Base-by-base conservation (phyloP, 2,329 filamentous ascomycete species). In the Diaporthe sp. region DNA sequence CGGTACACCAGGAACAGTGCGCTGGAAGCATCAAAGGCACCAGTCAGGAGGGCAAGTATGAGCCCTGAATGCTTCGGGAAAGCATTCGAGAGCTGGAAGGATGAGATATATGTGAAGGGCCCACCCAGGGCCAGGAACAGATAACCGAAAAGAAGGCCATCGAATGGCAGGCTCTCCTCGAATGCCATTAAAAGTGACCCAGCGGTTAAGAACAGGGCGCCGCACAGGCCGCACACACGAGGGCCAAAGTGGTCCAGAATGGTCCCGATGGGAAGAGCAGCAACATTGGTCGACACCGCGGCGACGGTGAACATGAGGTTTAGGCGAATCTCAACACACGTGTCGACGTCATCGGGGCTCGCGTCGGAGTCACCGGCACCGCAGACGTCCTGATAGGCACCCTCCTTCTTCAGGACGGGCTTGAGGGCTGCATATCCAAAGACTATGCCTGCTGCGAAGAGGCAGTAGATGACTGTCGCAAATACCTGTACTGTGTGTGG, bases 251-350 rank as follows among this genome's bases (percentile, higher is more conserved):
- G 89, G 84, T 98, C 96, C 31, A 98, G 90, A 60, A 98, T 93
- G 3, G 94, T 94, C 61, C 96, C 96, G 15, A 98, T 92, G 2
- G 95, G 94, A 9, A 98, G 88, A 17, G 96, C 95, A 55, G 92
- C 94, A 17, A 98, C 93, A 80, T 98, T 98, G 53, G 95, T 97
- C 9, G 91, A 94, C 13, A 98, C 95, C 19, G 95, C 95, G 17
- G 95, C 95, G 55, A 95, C 90, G 8, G 95, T 97, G 87, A 98
- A 98, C 94, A 98, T 98, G 79, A 98, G 87, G 83, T 98, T 98
- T 74, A 98, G 89, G 76, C 88, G 88, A 72, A 92, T 90, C 80
- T 91, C 90, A 75, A 87, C 85, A 81, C 84, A 90, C n/a, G 83
- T 85, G 39, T 87, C 80, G 22, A 80, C 79, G n/a, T 81, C 78